Base-by-base conservation (phyloP, 768 basidiomycete genomes). In the Calocybe indica region DNA sequence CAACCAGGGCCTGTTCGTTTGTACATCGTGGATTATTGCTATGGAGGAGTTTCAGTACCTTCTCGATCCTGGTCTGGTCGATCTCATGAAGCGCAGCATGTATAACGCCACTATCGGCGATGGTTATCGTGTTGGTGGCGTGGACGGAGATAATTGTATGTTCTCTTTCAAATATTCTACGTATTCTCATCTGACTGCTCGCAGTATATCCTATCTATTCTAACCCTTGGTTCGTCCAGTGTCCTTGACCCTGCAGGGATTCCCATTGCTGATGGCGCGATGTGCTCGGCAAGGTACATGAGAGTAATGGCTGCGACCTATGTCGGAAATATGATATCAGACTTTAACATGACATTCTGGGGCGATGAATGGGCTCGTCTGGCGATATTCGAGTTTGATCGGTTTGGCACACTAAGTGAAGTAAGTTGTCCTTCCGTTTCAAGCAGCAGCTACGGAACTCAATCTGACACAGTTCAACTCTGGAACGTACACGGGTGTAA, bases 101-200 rank as follows among this genome's bases (percentile, higher is more conserved):
- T 65, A 62, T 44, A 63, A 65, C 46, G 59, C 63, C 10, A 65
- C 61, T 5, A 50, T 65, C 12, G 63, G 63, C 4, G 63, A 65
- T 40, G 62, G 62, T 3, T 63, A 63, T 49, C 57, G 63, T 13
- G 59, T 63, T 22, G 62, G 59, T 1, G 63, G 63, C 4, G 50
- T 65, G 28, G 53, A 65, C 43, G 58, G 55, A 5, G 63, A 65
- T 40, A 65, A 65, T 46, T 41, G 63, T 63, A 39, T 36, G 62
- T 51, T 6, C 7, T 6, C 7, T 28, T 1, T 8, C 10, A 4
- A 14, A 40, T 31, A 10, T n/a, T 33, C 7, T 12, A 29, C 12
- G 9, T 1, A 14, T 28, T n/a, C 29, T 44, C 9, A 42, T n/a
- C 34, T 33, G 7, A 46, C 7, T n/a, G 8, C 11, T 22, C 32